Percentiles rank a stretch among this genome's conserved stretches.
Conservation (phyloP, 768 basidiomycete genomes). For the Russula abietina region DNA sequence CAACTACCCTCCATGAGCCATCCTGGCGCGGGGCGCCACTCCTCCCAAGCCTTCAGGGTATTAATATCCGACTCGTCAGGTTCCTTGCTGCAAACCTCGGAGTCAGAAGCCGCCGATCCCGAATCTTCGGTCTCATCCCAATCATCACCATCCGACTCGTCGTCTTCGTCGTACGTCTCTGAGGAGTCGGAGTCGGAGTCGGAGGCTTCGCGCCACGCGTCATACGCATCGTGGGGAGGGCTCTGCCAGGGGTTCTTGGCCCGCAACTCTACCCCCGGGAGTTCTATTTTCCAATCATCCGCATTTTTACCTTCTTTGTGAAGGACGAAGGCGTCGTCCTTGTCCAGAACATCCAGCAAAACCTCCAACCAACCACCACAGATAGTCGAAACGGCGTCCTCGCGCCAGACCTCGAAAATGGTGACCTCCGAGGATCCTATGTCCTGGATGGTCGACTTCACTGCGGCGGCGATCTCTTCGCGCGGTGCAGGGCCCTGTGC, state of each 20-base stretch:
- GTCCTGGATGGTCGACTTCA: constrained; percentile 51
- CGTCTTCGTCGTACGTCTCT: background rate
- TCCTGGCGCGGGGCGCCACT: background rate
- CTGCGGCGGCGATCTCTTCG: constrained; percentile 42
- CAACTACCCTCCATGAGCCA: background rate
- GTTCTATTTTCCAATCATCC: constrained; percentile 24
- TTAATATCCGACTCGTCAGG: background rate
- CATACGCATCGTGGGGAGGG: background rate
- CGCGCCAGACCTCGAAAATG: constrained; percentile 40
- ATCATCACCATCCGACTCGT: background rate
- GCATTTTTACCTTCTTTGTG: constrained; percentile 21
- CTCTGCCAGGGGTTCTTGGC: constrained; percentile 18
- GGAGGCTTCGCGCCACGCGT: constrained; percentile 13
- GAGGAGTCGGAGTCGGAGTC: background rate
- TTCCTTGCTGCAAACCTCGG: background rate
- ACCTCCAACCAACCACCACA: constrained; percentile 63
- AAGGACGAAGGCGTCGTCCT: constrained; percentile 3
- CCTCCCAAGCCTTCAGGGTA: constrained; percentile 6
- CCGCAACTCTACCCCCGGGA: constrained; percentile 27
- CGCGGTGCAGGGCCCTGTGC: constrained; percentile 40
- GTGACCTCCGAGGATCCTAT: constrained; percentile 45
- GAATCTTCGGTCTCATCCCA: constrained; percentile 1
- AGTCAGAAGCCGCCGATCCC: background rate
- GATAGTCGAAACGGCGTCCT: constrained; percentile 39
- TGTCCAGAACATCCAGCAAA: constrained; percentile 43